These are phyloP conservation scores for Pythium aristosporum DNA, from an alignment of 352 stramenopile genomes.

Conservation along the genomic window DNA sequence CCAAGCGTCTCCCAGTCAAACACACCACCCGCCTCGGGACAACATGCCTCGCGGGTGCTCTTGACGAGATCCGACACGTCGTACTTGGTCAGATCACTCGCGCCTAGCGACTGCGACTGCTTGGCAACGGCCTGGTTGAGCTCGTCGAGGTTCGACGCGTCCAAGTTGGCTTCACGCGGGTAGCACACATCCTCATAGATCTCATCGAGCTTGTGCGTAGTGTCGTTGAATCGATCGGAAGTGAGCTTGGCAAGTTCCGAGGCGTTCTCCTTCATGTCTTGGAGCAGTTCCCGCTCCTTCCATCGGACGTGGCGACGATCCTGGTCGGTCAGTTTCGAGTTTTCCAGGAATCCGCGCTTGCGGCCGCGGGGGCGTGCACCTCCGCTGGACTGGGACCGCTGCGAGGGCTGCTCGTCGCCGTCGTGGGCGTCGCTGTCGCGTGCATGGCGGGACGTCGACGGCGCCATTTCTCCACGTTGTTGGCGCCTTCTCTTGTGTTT, in stretches of 20 bases:
- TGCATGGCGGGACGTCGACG: conserved; percentile 14
- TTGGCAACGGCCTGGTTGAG: conserved; percentile 76
- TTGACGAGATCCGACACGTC: conserved; percentile 68
- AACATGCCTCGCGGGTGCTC: conserved; percentile 41
- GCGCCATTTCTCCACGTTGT: conserved; percentile 16
- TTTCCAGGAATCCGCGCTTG: conserved; percentile 55
- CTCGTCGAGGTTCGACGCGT: conserved; percentile 81
- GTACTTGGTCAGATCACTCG: conserved; percentile 81
- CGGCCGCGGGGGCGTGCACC: conserved; percentile 19
- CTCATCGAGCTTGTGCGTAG: conserved; percentile 61
- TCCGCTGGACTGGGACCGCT: conserved; percentile 7
- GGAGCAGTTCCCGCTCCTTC: conserved; percentile 74
- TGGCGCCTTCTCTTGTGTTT: neutral
- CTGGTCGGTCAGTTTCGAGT: conserved; percentile 66
- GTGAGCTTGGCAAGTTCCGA: conserved; percentile 62
- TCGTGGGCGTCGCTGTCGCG: conserved; percentile 19
- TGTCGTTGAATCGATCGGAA: conserved; percentile 55
- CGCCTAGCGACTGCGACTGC: conserved; percentile 65
- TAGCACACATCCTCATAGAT: conserved; percentile 84
- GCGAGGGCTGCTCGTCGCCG: conserved; percentile 3
- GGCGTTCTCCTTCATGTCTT: conserved; percentile 73
- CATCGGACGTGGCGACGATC: conserved; percentile 72
- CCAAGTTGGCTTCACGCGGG: conserved; percentile 76
- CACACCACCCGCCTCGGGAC: conserved; percentile 28
- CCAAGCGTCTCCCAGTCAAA: conserved; percentile 76